phyloP scores from a whole-genome alignment of 148 eudicot species.

The Amaranthus palmeri region DNA sequence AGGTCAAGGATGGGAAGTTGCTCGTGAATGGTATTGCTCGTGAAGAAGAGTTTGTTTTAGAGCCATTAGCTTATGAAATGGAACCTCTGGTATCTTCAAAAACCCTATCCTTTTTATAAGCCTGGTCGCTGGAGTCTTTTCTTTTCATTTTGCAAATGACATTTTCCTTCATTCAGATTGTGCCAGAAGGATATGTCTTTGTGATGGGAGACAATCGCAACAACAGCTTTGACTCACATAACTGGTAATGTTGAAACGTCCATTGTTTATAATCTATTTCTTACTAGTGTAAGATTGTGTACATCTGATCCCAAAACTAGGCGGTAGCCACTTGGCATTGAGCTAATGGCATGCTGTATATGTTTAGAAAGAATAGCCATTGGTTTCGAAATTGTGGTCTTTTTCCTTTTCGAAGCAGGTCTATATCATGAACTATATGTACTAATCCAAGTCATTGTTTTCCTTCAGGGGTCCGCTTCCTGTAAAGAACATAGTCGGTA shows the following conservation, averaged over 20 bases:
- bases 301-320: no score
- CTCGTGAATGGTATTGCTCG: constrained; percentile 54
- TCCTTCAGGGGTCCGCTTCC: constrained; percentile 74
- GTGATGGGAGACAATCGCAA: constrained; percentile 97
- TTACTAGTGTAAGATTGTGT: not conserved
- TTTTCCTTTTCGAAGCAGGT: not conserved
- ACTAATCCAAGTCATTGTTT: constrained; percentile 2
- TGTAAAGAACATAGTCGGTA: constrained; percentile 48
- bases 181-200: constrained; percentile 85
- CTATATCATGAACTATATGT: not conserved
- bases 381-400: not conserved
- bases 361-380: not conserved
- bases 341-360: no score
- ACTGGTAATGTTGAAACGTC: constrained; percentile 46
- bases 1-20: constrained; percentile 74
- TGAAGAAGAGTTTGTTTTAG: constrained; percentile 80
- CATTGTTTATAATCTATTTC: not conserved
- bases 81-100: constrained; percentile 51
- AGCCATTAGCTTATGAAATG: constrained; percentile 83
- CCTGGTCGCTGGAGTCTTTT: not conserved
- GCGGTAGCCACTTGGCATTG: no score
- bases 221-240: constrained; percentile 86
- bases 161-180: constrained; percentile 41
- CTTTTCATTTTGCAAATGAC: not conserved
- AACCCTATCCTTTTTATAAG: not conserved